Percentiles rank a stretch among this genome's conserved stretches.
Conservation (phyloP, 2,329 filamentous ascomycete genomes). For the Xylariaceae sp. region DNA sequence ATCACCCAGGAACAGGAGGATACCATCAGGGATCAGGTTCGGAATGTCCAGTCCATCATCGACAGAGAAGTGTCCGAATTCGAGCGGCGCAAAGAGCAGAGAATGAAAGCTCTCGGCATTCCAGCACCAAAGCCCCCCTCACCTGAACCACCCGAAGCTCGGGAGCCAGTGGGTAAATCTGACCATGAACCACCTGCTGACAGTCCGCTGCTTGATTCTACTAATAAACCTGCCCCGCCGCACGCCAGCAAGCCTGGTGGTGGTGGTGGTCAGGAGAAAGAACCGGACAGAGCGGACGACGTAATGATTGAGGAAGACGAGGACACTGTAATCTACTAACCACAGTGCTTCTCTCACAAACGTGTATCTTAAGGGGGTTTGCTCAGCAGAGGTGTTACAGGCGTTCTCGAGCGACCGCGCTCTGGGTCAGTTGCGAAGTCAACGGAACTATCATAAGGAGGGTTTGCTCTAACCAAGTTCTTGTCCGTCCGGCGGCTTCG, state of each 20-base stretch:
- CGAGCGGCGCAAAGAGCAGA: slow-evolving; percentile 37
- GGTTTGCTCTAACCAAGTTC: no score
- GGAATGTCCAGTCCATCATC: slow-evolving; percentile 55
- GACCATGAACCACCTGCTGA: slow-evolving; percentile 31
- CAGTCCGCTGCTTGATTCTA: slow-evolving; percentile 26
- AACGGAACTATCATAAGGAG: no score
- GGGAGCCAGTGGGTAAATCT: slow-evolving; percentile 38
- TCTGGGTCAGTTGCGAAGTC: no score
- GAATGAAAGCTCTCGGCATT: slow-evolving; percentile 30
- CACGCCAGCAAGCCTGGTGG: slow-evolving; percentile 16
- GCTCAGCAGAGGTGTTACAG: not conserved
- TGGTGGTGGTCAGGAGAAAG: slow-evolving; percentile 30
- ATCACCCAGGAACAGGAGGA: slow-evolving; percentile 61
- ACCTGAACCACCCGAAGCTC: slow-evolving; percentile 15
- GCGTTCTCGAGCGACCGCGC: not conserved
- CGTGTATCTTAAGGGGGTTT: not conserved
- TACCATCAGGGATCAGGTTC: slow-evolving; percentile 62
- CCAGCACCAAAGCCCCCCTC: slow-evolving; percentile 18
- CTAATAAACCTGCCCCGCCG: slow-evolving; percentile 26
- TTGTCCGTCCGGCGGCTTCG: no score
- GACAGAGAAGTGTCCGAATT: slow-evolving; percentile 59
- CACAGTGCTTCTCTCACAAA: not conserved
- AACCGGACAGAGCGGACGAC: slow-evolving; percentile 62
- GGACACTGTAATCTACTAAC: slow-evolving; percentile 82
- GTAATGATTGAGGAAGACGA: slow-evolving; percentile 79